A percentile compares a stretch with the other conserved stretches of the same genome.
Evolutionary conservation across 176 grass and related monocot species (phyloP).

Genomic region (Alopecurus myosuroides): DNA sequence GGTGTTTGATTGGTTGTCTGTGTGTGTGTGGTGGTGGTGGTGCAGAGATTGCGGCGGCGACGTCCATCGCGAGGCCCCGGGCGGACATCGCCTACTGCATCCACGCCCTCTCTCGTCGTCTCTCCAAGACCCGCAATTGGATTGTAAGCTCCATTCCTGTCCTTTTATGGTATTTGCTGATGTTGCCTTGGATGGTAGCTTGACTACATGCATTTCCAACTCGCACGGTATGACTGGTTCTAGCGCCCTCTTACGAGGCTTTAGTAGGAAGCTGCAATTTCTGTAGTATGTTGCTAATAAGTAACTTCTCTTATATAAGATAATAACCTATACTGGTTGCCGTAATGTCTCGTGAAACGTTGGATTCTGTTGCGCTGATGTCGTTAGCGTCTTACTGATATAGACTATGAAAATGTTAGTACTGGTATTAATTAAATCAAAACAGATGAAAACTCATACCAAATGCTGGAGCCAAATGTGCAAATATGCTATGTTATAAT

Average conservation of each 20-base stretch:
- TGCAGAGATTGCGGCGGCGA: conserved; percentile 83
- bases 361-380: neutral
- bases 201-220: neutral
- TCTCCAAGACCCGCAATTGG: conserved; percentile 96
- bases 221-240: neutral
- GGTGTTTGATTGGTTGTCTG: conserved; percentile 10
- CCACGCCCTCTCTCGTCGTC: conserved; percentile 74
- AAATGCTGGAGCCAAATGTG: neutral
- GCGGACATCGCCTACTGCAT: conserved; percentile 97
- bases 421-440: neutral
- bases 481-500: neutral
- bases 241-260: neutral
- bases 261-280: neutral
- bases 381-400: neutral
- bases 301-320: neutral
- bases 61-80: conserved; percentile 79
- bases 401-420: neutral
- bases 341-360: neutral
- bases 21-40: neutral
- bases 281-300: neutral
- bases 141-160: conserved; percentile 43
- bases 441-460: neutral
- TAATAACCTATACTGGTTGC: neutral
- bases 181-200: conserved; percentile 2
- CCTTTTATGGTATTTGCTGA: neutral